Conservation (phyloP, 23 red algal species). For the Gracilaria domingensis region DNA sequence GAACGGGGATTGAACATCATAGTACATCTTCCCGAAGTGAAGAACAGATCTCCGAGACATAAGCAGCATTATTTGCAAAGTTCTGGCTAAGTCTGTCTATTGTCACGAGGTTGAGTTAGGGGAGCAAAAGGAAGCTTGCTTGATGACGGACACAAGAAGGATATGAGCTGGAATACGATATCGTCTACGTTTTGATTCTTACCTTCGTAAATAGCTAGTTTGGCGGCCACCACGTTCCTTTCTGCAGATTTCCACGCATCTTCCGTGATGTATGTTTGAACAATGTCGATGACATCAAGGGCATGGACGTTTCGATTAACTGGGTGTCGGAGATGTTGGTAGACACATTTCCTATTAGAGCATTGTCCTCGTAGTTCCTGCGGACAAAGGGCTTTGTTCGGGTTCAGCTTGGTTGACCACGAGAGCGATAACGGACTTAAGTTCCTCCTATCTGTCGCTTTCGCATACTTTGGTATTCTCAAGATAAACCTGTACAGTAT, state of each 20-base stretch:
- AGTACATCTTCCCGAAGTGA: neutral
- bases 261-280: constrained; percentile 32
- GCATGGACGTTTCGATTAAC: constrained; percentile 34
- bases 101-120: constrained; percentile 6
- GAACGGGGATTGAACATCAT: constrained; percentile 8
- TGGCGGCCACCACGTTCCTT: constrained; percentile 42
- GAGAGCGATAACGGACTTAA: constrained; percentile 47
- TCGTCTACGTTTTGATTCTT: constrained; percentile 60
- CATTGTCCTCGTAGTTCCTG: constrained; percentile 49
- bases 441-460: constrained; percentile 41
- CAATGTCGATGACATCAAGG: constrained; percentile 38
- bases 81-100: constrained; percentile 6
- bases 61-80: neutral
- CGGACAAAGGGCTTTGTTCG: constrained; percentile 55
- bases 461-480: constrained; percentile 56
- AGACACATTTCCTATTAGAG: constrained; percentile 45
- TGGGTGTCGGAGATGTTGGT: constrained; percentile 41
- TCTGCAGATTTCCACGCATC: constrained; percentile 38
- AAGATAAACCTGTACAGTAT: constrained; percentile 35
- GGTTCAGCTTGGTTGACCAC: constrained; percentile 45
- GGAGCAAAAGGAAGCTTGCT: constrained; percentile 37
- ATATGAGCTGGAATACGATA: constrained; percentile 43
- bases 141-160: constrained; percentile 37
- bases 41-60: neutral
- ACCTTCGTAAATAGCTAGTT: constrained; percentile 67